Evolutionary conservation across 176 grass and related monocot genomes (phyloP), one percentile per base, ranked within the genome.

Genomic region (Aegilops umbellulata): DNA sequence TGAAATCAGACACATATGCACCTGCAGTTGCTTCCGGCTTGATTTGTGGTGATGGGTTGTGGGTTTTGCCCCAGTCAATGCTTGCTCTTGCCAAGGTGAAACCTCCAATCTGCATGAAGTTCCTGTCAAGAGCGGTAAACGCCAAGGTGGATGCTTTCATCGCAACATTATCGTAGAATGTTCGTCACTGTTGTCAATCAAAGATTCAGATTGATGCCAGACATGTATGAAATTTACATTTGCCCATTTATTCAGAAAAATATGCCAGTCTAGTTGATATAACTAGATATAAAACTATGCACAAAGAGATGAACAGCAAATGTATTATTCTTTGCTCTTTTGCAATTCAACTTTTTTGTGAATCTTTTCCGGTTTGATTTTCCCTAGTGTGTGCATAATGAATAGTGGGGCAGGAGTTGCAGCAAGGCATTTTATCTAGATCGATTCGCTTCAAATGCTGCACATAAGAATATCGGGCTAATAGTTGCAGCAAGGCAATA

Each of bases 51-150:
- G 63, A 69, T 42, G 84, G 84, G 22, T 58, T 79, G 30, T 86
- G 63, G 84, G 11, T 30, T n/a, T 6, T 86, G 31, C 84, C 84
- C 14, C 63, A 69, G 47, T 86, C 75, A 3, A 64, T 86, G 17
- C 84, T 86, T 69, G 31, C 74, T 79, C 63, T 86, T 60, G 84
- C 84, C 63, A 78, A 79, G 17, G 75, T 86, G 84, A 86, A 86
- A 1, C 74, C 84, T 69, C 84, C 84, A n/a, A 86, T 86, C 16
- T 86, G 46, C 31, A 86, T 79, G 74, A 86, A 79, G 47, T 86
- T 85, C 68, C 47, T 86, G 23, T 86, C 74, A 4, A 69, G 74
- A 55, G 76, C 32, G 2, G 27, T 36, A 4, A 86, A 86, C 17
- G 47, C 58, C 16, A 79, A 86, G 49, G 74, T 79, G 7, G 74